A percentile compares a stretch with the other conserved stretches of the same genome.
Evolutionary conservation across 2,329 filamentous ascomycete species (phyloP).

Genomic region (Sarocladiaceae sp.): DNA sequence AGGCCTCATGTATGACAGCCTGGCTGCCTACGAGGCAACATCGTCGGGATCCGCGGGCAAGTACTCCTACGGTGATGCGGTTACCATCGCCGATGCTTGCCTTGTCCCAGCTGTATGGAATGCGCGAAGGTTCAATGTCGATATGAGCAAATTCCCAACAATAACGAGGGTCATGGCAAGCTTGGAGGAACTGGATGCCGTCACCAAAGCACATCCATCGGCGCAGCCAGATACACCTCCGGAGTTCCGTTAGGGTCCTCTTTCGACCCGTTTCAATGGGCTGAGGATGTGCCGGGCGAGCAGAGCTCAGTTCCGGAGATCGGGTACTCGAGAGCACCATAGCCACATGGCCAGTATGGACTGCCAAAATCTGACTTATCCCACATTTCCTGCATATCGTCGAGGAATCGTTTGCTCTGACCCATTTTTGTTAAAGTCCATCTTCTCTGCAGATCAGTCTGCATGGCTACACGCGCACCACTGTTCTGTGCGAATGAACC

Average conservation of each 20-base stretch:
- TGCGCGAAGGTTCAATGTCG: conserved; percentile 50
- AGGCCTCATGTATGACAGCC: conserved; percentile 45
- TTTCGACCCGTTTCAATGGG: not conserved
- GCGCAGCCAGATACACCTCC: not conserved
- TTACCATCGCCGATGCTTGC: conserved; percentile 56
- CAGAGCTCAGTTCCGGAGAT: not conserved
- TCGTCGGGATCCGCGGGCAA: conserved; percentile 33
- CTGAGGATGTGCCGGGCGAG: not conserved
- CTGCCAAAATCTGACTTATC: not conserved
- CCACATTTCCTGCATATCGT: not conserved
- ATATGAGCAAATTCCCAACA: conserved; percentile 42
- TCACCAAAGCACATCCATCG: conserved; percentile 39
- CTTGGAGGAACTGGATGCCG: conserved; percentile 44
- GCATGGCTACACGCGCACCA: not conserved
- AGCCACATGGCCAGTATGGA: not conserved
- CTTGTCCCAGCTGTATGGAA: conserved; percentile 56
- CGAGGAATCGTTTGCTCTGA: not conserved
- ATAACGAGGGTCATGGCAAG: conserved; percentile 40
- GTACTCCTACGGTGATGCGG: conserved; percentile 50
- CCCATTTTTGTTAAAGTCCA: not conserved
- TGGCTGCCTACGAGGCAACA: conserved; percentile 51
- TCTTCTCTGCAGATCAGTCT: not conserved
- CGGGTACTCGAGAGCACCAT: not conserved
- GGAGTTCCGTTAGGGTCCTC: not conserved
- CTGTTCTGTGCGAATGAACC: conserved; percentile 13